Base-by-base conservation (phyloP, 192 early-diverging fungal genomes). In the Coemansia sp. region DNA sequence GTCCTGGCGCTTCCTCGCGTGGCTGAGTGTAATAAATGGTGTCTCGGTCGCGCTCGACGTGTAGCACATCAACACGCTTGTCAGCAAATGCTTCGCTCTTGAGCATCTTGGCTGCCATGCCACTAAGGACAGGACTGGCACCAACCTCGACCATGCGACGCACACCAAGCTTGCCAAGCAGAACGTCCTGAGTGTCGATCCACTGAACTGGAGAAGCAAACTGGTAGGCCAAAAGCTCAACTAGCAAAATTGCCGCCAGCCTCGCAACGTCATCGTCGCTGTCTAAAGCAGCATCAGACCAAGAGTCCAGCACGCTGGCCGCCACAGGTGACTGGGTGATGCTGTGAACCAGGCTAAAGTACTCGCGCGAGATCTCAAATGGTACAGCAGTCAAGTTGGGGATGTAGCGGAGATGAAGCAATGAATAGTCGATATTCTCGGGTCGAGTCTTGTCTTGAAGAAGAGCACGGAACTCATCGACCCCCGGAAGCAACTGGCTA, bases 361-460 rank as follows among this genome's bases (percentile, higher is more conserved):
- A 98, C 11, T 77, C 73, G 72, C 88, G 88, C 21, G 84, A 77
- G n/a, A 93, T 78, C 48, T 84, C 87, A 86, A 98, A 98, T 38
- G 95, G 94, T 66, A 84, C 61, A 35, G 92, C 95, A 38, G 94
- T 96, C 68, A 98, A 81, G 78, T 98, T 98, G 42, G 95, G 95
- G 76, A 98, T 94, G 70, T 96, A 98, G 72, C 90, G 88, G 62
- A 82, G 86, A 55, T 83, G 66, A 31, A 94, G 80, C 20, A 82
- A 72, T 38, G 77, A 69, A 7, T 91, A 87, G 73, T 92, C 85
- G 50, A 94, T 82, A 59, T 80, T 85, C 21, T 81, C 77, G 18
- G 86, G 82, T 52, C 90, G 87, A 69, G 95, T 86, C 72, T 90
- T 93, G 67, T 88, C 86, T 56, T 78, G 85, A 33, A 98, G 77